Evolutionary conservation across 176 grass and related monocot species (phyloP).

Genomic region (Rhynchospora breviuscula): DNA sequence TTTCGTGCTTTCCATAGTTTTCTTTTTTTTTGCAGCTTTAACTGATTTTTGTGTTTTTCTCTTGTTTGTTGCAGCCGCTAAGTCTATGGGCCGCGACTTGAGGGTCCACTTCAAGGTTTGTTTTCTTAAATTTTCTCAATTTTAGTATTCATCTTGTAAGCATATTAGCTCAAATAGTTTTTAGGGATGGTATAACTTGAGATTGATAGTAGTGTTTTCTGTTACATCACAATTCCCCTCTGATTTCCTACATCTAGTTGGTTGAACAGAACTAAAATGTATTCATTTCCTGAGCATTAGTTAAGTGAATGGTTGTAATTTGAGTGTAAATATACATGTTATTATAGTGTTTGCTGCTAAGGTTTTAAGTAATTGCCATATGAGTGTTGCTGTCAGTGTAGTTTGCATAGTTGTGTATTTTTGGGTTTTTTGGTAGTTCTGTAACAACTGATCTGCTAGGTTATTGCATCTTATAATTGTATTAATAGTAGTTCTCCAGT

Average conservation of each 20-base stretch:
- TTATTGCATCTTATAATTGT: neutral
- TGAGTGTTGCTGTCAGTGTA: no score
- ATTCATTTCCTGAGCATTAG: no score
- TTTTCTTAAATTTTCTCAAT: neutral
- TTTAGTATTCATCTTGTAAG: neutral
- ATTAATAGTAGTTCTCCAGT: neutral
- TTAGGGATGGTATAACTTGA: neutral
- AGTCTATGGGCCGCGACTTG: conserved; percentile 77
- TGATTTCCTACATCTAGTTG: no score
- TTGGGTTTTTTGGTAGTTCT: neutral
- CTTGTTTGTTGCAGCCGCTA: conserved; percentile 45
- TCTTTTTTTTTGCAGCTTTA: neutral
- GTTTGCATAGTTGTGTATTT: no score
- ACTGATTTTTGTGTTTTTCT: conserved; percentile 4
- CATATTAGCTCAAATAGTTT: neutral
- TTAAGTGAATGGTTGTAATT: neutral
- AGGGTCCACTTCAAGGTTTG: conserved; percentile 86
- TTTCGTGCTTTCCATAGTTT: neutral
- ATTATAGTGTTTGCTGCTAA: no score
- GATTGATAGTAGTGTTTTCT: no score
- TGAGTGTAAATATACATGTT: neutral
- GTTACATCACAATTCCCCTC: no score
- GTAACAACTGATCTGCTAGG: neutral
- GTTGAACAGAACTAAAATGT: no score
- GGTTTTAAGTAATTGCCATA: no score